phyloP scores from a whole-genome alignment of 148 eudicot genomes.

The Silene uniflora region DNA sequence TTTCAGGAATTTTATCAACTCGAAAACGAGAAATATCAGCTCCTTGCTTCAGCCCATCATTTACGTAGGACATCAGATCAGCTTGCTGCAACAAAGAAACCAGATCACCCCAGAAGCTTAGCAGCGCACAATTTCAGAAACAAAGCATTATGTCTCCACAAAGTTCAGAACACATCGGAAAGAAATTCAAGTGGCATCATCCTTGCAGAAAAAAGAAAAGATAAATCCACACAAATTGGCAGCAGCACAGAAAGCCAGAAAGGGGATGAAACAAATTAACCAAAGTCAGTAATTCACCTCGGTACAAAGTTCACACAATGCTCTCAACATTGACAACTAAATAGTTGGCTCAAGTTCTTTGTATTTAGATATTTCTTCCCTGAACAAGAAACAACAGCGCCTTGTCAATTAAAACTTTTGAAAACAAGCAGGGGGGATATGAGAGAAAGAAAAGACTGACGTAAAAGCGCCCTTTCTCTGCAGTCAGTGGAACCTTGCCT shows the following conservation, averaged over 20 bases:
- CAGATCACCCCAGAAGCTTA: conserved; percentile 7
- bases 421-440: neutral
- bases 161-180: neutral
- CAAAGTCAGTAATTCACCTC: conserved; percentile 37
- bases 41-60: conserved; percentile 54
- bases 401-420: neutral
- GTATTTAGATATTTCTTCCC: conserved; percentile 71
- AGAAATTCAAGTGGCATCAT: conserved; percentile 4
- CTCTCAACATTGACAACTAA: conserved; percentile 72
- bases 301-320: conserved; percentile 84
- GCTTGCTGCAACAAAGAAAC: conserved; percentile 49
- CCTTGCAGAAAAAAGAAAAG: neutral
- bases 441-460: neutral
- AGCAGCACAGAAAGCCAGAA: neutral
- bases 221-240: neutral
- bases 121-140: neutral
- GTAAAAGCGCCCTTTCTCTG: conserved; percentile 61
- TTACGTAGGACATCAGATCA: conserved; percentile 56
- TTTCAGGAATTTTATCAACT: conserved; percentile 55
- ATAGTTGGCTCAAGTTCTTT: conserved; percentile 69
- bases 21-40: conserved; percentile 52
- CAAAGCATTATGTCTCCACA: neutral
- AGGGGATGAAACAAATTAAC: neutral
- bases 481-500: too few species aligned
- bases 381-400: conserved; percentile 30